Evolutionary conservation across 164 flowering plant genomes (phyloP), one percentile per base, ranked within the genome.

Genomic region (Chimonanthus salicifolius): DNA sequence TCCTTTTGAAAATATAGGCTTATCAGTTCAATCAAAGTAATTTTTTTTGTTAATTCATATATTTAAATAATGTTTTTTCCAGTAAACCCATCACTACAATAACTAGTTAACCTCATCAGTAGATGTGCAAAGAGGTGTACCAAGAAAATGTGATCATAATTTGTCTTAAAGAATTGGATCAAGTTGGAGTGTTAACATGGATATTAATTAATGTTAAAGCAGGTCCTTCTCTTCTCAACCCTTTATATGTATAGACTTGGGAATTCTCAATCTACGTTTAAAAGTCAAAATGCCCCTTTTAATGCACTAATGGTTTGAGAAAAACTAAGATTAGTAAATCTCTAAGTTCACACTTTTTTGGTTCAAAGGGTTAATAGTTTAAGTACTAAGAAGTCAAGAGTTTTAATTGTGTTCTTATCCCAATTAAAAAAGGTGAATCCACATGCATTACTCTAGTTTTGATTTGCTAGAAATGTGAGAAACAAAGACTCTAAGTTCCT

Each of bases 281-380:
- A 48, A n/a, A 54, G 70, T 68, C 70, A 68, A 68, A 13, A 47
- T 48, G 43, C n/a, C 70, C 15, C 33, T 45, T 48, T 47, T n/a
- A 68, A 45, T 16, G 44, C 16, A 18, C 54, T 68, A 1, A 48
- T 68, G 54, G 51, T 67, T 67, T 16, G 50, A 67, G 70, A 46
- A 48, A 13, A 47, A 67, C 51, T 67, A 67, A 47, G 51, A 67
- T 11, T 47, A 18, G 54, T 16, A 67, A 47, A 43, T 8, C 8
- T 65, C 47, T 47, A 68, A 47, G n/a, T 13, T 47, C 5, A n/a
- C 3, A 54, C n/a, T 54, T 54, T 54, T 3, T 54, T 54, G 13
- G 4, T 33, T 66, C 47, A 44, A 11, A 7, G 54, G 4, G 54
- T 16, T 68, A 4, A n/a, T 49, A n/a, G 43, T 68, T 15, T 7